Evolutionary conservation across 371 early-diverging fungal genomes (phyloP).

Genomic region (Syncephalastrum sp.): DNA sequence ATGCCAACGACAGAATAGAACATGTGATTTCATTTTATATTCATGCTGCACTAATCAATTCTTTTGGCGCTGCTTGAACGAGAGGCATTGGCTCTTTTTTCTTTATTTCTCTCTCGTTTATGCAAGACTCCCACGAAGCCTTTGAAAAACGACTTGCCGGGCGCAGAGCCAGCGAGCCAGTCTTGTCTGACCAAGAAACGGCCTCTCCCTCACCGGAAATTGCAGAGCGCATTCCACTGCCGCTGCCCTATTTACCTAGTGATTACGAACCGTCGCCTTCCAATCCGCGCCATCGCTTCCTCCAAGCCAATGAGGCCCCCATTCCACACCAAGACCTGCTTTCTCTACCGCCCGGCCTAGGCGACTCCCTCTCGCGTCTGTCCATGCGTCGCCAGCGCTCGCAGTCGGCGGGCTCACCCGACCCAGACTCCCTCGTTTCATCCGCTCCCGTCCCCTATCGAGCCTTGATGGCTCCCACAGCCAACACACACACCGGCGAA

Average conservation of each 20-base stretch:
- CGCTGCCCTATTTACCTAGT: constrained; percentile 43
- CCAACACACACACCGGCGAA: constrained; percentile 22
- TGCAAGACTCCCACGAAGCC: too few relatives aligned
- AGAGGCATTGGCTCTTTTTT: too few relatives aligned
- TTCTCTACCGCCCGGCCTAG: not conserved
- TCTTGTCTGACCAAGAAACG: too few relatives aligned
- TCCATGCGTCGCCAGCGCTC: constrained; percentile 24
- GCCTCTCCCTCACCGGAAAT: too few relatives aligned
- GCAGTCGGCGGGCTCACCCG: constrained; percentile 18
- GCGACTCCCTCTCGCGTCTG: not conserved
- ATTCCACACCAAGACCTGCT: not conserved
- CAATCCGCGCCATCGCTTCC: constrained; percentile 34
- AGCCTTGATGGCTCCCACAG: not conserved
- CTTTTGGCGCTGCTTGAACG: too few relatives aligned
- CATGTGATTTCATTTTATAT: too few relatives aligned
- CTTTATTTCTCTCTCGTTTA: too few relatives aligned
- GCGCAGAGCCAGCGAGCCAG: too few relatives aligned
- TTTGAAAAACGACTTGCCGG: too few relatives aligned
- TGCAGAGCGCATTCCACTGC: constrained; percentile 37
- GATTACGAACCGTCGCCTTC: constrained; percentile 41
- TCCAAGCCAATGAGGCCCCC: constrained; percentile 13
- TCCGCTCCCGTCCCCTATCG: constrained; percentile 5
- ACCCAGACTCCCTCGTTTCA: not conserved
- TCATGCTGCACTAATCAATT: too few relatives aligned
- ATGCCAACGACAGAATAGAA: too few relatives aligned